Base-by-base conservation (phyloP, 2,329 filamentous ascomycete species). In the Didymella lethalis region DNA sequence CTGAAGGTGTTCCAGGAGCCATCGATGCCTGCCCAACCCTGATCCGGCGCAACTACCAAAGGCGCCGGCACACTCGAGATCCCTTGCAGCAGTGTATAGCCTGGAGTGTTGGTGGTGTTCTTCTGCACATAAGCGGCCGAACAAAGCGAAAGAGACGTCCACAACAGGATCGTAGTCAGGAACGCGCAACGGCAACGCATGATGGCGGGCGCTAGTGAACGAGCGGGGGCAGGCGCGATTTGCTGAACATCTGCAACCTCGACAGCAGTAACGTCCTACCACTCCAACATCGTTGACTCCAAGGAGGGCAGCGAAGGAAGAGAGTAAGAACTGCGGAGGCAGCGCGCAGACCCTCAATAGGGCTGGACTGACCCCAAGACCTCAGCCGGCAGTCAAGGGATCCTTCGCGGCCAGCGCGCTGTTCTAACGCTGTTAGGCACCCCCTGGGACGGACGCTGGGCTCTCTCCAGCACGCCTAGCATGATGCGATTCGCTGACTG, bases 1-100 rank as follows among this genome's bases (percentile, higher is more conserved):
- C 80, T 81, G 64, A 91, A 86, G 7, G 88, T 86, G 16, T 89
- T 92, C 90, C 90, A 93, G 62, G 62, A 40, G 48, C 75, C 71
- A 55, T 77, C 72, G 56, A 78, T 76, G 20, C 76, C 76, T 47
- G 68, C 64, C 74, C 74, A 79, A 54, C 72, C 68, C 64, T 79
- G 76, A 38, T 74, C 69, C 10, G 77, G 76, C 29, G 70, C 61
- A 36, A 79, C 72, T 10, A 62, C 60, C 12, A 78, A 58, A 14
- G 77, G 75, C 6, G 64, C 62, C 1, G 75, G 73, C 7, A 75
- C 61, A 3, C 66, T 70, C 4, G 59, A 34, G 6, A 71, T 31
- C 26, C 64, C 64, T 6, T 64, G 57, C 40, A 62, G 54, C 36
- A 71, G 54, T n/a, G 51, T 49, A 57, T 61, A 65, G 57, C 62